Evolutionary conservation across 2,329 filamentous ascomycete species (phyloP).

Genomic region (Apiospora phragmitis): DNA sequence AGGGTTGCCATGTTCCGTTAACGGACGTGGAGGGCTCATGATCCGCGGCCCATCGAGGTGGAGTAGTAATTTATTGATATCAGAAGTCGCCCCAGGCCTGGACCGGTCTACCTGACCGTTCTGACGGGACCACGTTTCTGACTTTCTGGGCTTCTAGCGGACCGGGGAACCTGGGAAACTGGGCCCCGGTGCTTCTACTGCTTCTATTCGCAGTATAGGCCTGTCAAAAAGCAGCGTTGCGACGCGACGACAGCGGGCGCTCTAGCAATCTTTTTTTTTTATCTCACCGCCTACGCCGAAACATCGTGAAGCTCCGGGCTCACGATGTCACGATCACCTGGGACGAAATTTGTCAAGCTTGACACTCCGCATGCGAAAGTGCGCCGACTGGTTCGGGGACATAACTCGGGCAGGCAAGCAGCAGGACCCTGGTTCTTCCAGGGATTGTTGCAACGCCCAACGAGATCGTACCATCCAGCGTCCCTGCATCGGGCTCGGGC

Average conservation of each 20-base stretch:
- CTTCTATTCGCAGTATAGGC: not conserved
- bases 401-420: not conserved
- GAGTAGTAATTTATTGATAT: slow-evolving; percentile 5
- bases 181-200: not conserved
- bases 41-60: slow-evolving; percentile 2
- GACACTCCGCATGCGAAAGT: slow-evolving; percentile 6
- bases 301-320: slow-evolving; percentile 7
- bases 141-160: not conserved
- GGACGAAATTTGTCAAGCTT: not conserved
- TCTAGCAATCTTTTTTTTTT: not conserved
- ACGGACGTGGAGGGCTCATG: slow-evolving; percentile 11
- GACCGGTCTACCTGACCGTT: not conserved
- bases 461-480: not conserved
- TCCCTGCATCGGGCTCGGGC: not conserved
- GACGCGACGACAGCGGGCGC: slow-evolving; percentile 2
- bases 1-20: slow-evolving; percentile 12
- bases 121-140: slow-evolving; percentile 10
- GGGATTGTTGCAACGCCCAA: not conserved
- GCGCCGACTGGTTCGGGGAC: slow-evolving; percentile 9
- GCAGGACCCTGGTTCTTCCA: not conserved
- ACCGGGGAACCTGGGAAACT: slow-evolving; percentile 8
- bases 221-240: not conserved
- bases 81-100: not conserved
- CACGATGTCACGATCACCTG: slow-evolving; percentile 8
- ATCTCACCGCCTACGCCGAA: slow-evolving; percentile 11